These are phyloP conservation scores for Corynascus novoguineensis DNA, from an alignment of 495 filamentous ascomycete species.

Conservation along the genomic window DNA sequence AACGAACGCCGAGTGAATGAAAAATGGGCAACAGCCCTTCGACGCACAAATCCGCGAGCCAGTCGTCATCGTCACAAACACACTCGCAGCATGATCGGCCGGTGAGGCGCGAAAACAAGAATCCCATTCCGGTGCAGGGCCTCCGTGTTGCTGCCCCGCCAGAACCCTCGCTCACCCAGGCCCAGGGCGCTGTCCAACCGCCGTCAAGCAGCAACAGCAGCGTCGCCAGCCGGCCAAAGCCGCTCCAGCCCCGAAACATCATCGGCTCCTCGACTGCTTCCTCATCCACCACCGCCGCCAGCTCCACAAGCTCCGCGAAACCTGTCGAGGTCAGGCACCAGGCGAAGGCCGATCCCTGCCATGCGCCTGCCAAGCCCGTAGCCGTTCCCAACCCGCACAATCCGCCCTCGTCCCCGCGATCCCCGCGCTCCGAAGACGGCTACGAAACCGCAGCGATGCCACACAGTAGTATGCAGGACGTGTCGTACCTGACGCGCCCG, in stretches of 20 bases:
- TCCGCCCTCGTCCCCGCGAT: conserved; percentile 28
- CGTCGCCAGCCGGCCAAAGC: conserved; percentile 36
- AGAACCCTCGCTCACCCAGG: conserved; percentile 50
- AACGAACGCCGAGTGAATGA: conserved; percentile 4
- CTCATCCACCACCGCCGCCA: conserved; percentile 25
- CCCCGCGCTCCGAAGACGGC: conserved; percentile 33
- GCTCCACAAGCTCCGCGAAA: conserved; percentile 30
- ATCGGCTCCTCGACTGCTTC: conserved; percentile 35
- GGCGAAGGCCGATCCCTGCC: conserved; percentile 11
- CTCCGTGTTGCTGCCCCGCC: conserved; percentile 47
- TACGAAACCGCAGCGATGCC: conserved; percentile 35
- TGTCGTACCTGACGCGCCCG: conserved; percentile 63
- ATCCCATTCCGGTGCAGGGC: conserved; percentile 31
- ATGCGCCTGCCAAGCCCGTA: conserved; percentile 43
- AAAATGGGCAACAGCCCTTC: conserved; percentile 39
- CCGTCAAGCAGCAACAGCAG: conserved; percentile 26
- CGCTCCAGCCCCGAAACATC: conserved; percentile 26
- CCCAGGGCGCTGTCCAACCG: conserved; percentile 41
- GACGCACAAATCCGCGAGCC: conserved; percentile 24
- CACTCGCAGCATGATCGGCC: conserved; percentile 26
- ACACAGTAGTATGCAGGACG: conserved; percentile 46
- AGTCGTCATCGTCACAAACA: conserved; percentile 21
- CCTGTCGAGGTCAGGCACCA: conserved; percentile 35
- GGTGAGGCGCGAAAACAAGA: conserved; percentile 29
- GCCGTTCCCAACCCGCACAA: conserved; percentile 44